These are phyloP conservation scores for Myxozyma vanderwaltii DNA, from an alignment of 805 yeast genomes.

Conservation along the genomic window DNA sequence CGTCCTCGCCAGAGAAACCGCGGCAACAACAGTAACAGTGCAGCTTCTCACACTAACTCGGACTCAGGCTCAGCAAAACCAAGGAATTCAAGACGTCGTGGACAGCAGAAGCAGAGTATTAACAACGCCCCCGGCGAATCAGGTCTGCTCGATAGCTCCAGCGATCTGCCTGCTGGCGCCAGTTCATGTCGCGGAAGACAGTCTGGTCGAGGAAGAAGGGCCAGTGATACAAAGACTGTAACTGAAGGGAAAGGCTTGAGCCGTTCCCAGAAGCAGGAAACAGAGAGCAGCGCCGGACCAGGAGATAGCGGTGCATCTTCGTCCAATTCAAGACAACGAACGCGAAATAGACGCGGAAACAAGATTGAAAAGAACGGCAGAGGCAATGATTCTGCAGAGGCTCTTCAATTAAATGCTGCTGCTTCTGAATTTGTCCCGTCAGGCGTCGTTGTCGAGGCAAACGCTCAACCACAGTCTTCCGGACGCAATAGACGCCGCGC, in stretches of 20 bases:
- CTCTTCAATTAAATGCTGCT: neutral
- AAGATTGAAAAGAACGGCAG: neutral
- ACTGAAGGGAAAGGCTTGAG: neutral
- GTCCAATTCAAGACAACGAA: neutral
- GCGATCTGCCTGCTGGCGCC: neutral
- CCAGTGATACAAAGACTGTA: neutral
- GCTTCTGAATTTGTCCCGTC: slow-evolving; percentile 7
- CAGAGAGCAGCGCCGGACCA: neutral
- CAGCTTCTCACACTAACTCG: neutral
- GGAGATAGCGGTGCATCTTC: neutral
- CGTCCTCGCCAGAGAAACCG: neutral
- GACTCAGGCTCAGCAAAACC: neutral
- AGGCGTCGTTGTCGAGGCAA: neutral
- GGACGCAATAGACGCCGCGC: slow-evolving; percentile 3
- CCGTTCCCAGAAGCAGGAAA: neutral
- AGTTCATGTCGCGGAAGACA: neutral
- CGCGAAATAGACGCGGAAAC: slow-evolving; percentile 5
- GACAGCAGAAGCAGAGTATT: slow-evolving; percentile 1
- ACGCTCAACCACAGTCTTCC: neutral
- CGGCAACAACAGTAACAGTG: neutral
- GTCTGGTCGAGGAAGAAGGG: neutral
- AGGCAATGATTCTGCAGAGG: neutral
- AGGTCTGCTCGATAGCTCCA: neutral
- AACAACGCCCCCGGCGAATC: neutral
- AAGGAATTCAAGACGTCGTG: neutral